Base-by-base conservation (phyloP, 176 grass and related monocot species). In the Elaeis guineensis region DNA sequence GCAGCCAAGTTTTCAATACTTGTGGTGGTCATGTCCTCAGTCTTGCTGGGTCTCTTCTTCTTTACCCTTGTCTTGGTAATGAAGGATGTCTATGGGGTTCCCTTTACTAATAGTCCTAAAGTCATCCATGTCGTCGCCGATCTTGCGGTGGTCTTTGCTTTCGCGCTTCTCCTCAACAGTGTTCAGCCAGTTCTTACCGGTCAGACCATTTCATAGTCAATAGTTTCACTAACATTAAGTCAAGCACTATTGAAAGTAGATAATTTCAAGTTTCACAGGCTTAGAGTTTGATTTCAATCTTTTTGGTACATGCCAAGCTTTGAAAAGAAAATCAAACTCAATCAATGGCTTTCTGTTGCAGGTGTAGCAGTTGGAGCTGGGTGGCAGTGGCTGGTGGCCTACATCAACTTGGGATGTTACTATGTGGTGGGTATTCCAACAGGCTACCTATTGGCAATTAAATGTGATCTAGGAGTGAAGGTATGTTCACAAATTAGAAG, bases 311-410 rank as follows among this genome's bases (percentile, higher is more conserved):
- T 22, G 1, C n/a, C n/a, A n/a, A n/a, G n/a, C n/a, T n/a, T n/a
- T n/a, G 1, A 26, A 26, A 26, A 26, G 4, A 26, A 26, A 26
- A 26, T 26, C 25, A 26, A 26, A 22, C 1, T 22, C 21, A 22
- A 22, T 22, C 4, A 26, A 26, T 50, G 16, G 0, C 19, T 4
- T 55, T 21, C 4, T 51, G 2, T 8, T 67, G 26, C 68, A 83
- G 80, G 91, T 18, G 90, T 95, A 21, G 90, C 90, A 67, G 86
- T 95, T 17, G 86, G 91, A 21, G 86, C 91, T 5, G 91, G 90
- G 0, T 95, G 91, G 91, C 91, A 95, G 75, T 87, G 83, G 77
- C 71, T 90, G 11, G 80, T 90, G 48, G 91, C 91, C 0, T 95
- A 87, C 68, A 52, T 95, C 75, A 90, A 90, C 65, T 70, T 90